Evolutionary conservation across 495 filamentous ascomycete genomes (phyloP), one percentile per base, ranked within the genome.

Genomic region (Daldinia grandis): DNA sequence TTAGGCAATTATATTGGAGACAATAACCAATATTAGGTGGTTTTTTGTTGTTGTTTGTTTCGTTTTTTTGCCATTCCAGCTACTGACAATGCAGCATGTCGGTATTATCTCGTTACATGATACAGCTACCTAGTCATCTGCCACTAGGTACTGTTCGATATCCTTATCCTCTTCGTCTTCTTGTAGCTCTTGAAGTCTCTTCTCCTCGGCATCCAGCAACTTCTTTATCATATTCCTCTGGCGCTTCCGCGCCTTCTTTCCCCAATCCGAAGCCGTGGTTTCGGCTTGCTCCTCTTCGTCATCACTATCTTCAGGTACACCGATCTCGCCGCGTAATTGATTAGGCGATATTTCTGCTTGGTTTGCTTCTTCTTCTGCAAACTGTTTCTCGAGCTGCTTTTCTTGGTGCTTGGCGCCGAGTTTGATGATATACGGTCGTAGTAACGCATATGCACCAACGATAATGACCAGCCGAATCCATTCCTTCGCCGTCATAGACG

Each of bases 141-240:
- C 42, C 8, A 89, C 82, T 78, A 93, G 80, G 72, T 89, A 87
- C 75, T 93, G 88, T 83, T 88, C 84, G 74, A 94, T 87, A 73
- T 90, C 90, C 75, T 86, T 89, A 59, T 90, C 86, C 73, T 91
- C 89, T 40, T 89, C 78, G 70, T 89, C 87, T 78, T 76, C 81
- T 73, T 72, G 78, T 15, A 78, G 75, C 69, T 86, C 82, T 53
- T 78, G 75, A 33, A 82, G 67, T 60, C 78, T 64, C 66, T 71
- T 74, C 72, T 84, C 89, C 77, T 78, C 86, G 72, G 66, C 89
- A 35, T 84, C 82, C 47, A 85, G 64, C 44, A 87, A 63, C 72
- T 84, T 82, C 79, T 82, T 87, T 64, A 92, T 83, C 71, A 87
- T 78, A 62, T 88, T 85, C 19, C 88, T 80, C 69, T 90, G 88